These are phyloP conservation scores for Diaporthe aspalathi DNA, from an alignment of 2,329 filamentous ascomycete genomes.

Conservation along the genomic window DNA sequence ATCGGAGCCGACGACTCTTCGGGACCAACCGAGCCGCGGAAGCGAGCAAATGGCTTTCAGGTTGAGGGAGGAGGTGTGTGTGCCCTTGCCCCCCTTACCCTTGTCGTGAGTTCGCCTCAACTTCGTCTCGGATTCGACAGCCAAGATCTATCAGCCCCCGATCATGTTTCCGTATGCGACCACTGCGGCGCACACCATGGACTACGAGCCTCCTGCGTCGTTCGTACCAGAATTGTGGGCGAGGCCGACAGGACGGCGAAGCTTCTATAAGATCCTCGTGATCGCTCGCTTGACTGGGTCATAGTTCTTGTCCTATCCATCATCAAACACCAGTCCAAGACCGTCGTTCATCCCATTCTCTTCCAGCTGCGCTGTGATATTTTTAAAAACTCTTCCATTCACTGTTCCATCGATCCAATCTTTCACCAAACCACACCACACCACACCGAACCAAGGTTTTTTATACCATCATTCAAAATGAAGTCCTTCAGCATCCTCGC, in stretches of 20 bases:
- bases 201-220: background rate
- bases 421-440: background rate
- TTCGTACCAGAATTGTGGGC: background rate
- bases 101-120: constrained; percentile 27
- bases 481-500: constrained; percentile 44
- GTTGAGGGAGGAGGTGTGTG: constrained; percentile 11
- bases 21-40: constrained; percentile 22
- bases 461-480: constrained; percentile 42
- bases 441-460: background rate
- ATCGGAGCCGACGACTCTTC: background rate
- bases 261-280: constrained; percentile 33
- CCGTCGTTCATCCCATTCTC: constrained; percentile 28
- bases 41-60: constrained; percentile 20
- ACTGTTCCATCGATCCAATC: constrained; percentile 27
- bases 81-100: constrained; percentile 16
- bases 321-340: constrained; percentile 13
- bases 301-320: background rate
- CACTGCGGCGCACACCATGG: constrained; percentile 5
- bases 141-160: constrained; percentile 28
- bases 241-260: background rate
- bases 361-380: constrained; percentile 38
- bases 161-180: constrained; percentile 18
- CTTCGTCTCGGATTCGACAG: constrained; percentile 22
- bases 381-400: constrained; percentile 32
- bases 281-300: constrained; percentile 16